These are phyloP conservation scores for Metarhizium brunneum DNA, from an alignment of 2,329 filamentous ascomycete species.

Conservation along the genomic window DNA sequence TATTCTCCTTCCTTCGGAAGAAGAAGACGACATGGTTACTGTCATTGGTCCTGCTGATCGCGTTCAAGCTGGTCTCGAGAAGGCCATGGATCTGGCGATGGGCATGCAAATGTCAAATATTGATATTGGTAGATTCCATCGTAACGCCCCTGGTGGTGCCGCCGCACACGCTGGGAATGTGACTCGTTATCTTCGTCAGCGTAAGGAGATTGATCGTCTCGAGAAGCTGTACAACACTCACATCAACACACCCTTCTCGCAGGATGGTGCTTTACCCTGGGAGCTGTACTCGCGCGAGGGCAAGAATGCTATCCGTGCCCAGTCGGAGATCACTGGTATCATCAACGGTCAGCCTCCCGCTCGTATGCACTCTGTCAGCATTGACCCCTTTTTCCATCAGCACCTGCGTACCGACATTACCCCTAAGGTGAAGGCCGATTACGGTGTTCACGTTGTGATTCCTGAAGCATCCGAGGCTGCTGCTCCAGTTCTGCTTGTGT, in stretches of 20 bases:
- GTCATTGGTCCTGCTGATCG: constrained; percentile 71
- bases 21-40: constrained; percentile 75
- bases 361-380: constrained; percentile 54
- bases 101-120: constrained; percentile 78
- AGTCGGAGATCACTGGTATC: constrained; percentile 65
- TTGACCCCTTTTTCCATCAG: constrained; percentile 73
- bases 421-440: constrained; percentile 54
- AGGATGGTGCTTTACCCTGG: constrained; percentile 68
- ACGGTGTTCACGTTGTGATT: constrained; percentile 65
- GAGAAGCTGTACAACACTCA: constrained; percentile 75
- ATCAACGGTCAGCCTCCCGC: constrained; percentile 66
- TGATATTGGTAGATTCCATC: constrained; percentile 73
- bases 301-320: constrained; percentile 71
- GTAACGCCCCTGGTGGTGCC: constrained; percentile 60
- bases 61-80: constrained; percentile 67
- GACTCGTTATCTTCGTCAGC: constrained; percentile 78
- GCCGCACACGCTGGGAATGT: constrained; percentile 75
- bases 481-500: constrained; percentile 62
- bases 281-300: constrained; percentile 80
- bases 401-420: constrained; percentile 58
- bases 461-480: constrained; percentile 52
- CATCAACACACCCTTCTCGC: constrained; percentile 68
- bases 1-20: constrained; percentile 68
- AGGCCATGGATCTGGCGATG: constrained; percentile 79
- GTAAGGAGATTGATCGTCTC: constrained; percentile 71